Conservation (phyloP, 2,329 filamentous ascomycete genomes). For the Pseudopithomyces chartarum region DNA sequence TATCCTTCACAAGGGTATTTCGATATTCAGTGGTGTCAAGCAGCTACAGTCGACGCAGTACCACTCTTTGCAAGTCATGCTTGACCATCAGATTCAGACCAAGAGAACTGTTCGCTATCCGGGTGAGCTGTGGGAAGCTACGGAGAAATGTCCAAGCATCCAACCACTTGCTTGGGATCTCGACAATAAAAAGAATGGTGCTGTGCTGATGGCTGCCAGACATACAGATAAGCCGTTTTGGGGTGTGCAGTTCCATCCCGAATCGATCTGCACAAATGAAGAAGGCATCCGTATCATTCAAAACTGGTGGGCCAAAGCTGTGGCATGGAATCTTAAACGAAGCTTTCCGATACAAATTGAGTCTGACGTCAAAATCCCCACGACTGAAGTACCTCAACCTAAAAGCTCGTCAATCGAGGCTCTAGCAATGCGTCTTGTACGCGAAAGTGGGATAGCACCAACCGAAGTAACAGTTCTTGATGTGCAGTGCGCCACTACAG, state of each 20-base stretch:
- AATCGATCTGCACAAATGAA: slow-evolving; percentile 81
- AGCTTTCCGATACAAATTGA: slow-evolving; percentile 14
- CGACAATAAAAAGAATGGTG: slow-evolving; percentile 52
- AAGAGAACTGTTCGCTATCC: slow-evolving; percentile 43
- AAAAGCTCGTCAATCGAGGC: slow-evolving; percentile 20
- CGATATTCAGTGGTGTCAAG: slow-evolving; percentile 69
- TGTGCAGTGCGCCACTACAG: slow-evolving; percentile 41
- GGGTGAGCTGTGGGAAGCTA: slow-evolving; percentile 46
- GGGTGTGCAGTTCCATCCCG: slow-evolving; percentile 89
- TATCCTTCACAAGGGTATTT: slow-evolving; percentile 63
- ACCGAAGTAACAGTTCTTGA: slow-evolving; percentile 31
- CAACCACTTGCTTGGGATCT: slow-evolving; percentile 56
- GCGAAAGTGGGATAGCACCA: slow-evolving; percentile 28
- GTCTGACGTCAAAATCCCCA: background rate
- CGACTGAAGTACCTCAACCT: background rate
- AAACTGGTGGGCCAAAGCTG: slow-evolving; percentile 76
- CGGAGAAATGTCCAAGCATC: slow-evolving; percentile 42
- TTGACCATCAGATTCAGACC: slow-evolving; percentile 40
- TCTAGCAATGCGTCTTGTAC: slow-evolving; percentile 32
- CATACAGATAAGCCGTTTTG: slow-evolving; percentile 75
- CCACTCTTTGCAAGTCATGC: slow-evolving; percentile 63
- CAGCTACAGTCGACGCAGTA: slow-evolving; percentile 76
- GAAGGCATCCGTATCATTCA: slow-evolving; percentile 67
- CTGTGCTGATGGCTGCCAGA: slow-evolving; percentile 77
- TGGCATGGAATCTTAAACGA: slow-evolving; percentile 55